These are phyloP conservation scores for Tylopilus plumbeoviolaceoides DNA, from an alignment of 768 basidiomycete species.

Conservation along the genomic window DNA sequence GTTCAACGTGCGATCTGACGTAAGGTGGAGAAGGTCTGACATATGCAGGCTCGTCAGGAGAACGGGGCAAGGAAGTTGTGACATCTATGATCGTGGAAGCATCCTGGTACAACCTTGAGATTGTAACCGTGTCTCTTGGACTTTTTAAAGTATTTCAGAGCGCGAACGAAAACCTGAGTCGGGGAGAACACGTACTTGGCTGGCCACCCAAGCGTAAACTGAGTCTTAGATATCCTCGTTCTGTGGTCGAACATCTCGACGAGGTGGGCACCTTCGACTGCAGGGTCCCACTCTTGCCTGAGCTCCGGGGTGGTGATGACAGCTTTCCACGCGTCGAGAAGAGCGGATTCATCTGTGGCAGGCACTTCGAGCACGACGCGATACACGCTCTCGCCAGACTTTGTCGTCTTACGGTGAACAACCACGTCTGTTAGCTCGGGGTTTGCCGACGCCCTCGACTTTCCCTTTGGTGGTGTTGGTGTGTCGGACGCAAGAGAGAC, in stretches of 20 bases:
- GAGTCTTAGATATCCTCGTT: constrained; percentile 85
- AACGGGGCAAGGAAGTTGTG: constrained; percentile 90
- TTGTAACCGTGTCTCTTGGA: constrained; percentile 91
- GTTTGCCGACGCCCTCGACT: constrained; percentile 44
- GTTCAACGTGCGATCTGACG: constrained; percentile 79
- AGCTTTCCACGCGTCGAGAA: constrained; percentile 77
- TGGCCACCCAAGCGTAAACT: constrained; percentile 94
- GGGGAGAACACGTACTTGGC: constrained; percentile 72
- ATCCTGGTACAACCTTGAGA: constrained; percentile 82
- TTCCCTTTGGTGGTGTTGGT: constrained; percentile 53
- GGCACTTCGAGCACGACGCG: constrained; percentile 80
- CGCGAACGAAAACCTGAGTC: not conserved
- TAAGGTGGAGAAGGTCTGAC: constrained; percentile 88
- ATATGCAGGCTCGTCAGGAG: constrained; percentile 86
- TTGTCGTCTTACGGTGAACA: constrained; percentile 68
- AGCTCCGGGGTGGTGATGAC: constrained; percentile 84
- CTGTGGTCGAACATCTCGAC: constrained; percentile 84
- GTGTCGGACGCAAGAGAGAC: constrained; percentile 48
- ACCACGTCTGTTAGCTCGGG: constrained; percentile 70
- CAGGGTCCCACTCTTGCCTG: constrained; percentile 89
- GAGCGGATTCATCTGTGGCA: constrained; percentile 47
- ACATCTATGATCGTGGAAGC: constrained; percentile 82
- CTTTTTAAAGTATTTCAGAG: constrained; percentile 37
- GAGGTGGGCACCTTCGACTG: constrained; percentile 79
- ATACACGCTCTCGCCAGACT: constrained; percentile 73